Conservation (phyloP, 352 stramenopile genomes). For the Pythium biforme region DNA sequence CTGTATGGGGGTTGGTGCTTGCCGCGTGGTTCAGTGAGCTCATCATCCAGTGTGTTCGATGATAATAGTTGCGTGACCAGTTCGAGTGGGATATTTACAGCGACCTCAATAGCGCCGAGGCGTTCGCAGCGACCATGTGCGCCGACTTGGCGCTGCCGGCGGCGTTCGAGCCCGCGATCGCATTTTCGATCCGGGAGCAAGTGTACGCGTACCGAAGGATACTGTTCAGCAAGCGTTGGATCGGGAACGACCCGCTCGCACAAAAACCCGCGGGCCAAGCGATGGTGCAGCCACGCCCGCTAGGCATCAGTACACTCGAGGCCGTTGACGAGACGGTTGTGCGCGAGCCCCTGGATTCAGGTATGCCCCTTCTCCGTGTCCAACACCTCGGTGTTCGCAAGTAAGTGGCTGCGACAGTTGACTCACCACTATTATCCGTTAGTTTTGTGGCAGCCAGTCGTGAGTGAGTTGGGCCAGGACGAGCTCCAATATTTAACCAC, state of each 20-base stretch:
- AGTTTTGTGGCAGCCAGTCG: slow-evolving; percentile 68
- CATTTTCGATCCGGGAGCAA: slow-evolving; percentile 77
- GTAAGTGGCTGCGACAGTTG: too few species aligned
- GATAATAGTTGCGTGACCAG: slow-evolving; percentile 59
- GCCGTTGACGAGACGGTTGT: slow-evolving; percentile 44
- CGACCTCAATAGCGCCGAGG: slow-evolving; percentile 41
- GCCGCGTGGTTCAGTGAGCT: neutral
- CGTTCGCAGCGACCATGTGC: slow-evolving; percentile 56
- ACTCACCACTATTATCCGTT: neutral
- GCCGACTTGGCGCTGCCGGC: slow-evolving; percentile 54
- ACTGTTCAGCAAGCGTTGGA: slow-evolving; percentile 51
- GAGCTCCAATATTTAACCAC: slow-evolving; percentile 66
- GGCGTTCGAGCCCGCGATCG: slow-evolving; percentile 57
- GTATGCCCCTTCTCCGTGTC: neutral
- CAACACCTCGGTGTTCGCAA: neutral
- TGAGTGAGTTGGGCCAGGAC: slow-evolving; percentile 70
- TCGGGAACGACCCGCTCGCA: slow-evolving; percentile 43
- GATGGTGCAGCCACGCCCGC: slow-evolving; percentile 2
- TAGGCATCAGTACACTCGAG: slow-evolving; percentile 52
- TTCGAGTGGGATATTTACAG: slow-evolving; percentile 80
- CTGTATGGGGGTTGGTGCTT: neutral
- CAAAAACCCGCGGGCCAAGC: slow-evolving; percentile 14
- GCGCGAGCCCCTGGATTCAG: slow-evolving; percentile 42
- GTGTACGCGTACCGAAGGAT: slow-evolving; percentile 60
- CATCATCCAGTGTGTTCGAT: neutral